Conservation (phyloP, 306 rosid genomes). For the Lupinus albus region DNA sequence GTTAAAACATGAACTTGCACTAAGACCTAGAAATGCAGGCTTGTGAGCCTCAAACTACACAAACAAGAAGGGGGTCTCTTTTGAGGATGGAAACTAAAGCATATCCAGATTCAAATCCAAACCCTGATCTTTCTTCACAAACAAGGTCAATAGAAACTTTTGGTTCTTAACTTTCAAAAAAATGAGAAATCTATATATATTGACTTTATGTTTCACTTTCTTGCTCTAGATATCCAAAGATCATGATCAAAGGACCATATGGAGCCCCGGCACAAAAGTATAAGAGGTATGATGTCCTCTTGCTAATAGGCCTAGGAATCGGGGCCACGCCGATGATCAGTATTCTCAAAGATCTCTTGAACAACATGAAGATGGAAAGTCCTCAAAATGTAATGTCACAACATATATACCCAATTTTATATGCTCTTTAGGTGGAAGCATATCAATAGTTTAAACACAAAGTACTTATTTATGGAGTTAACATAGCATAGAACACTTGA, state of each 20-base stretch:
- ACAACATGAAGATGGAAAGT: conserved; percentile 48
- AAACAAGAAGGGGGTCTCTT: conserved; percentile 60
- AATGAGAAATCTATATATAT: not conserved
- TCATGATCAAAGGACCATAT: conserved; percentile 81
- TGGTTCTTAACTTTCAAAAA: conserved; percentile 17
- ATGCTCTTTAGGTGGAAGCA: not conserved
- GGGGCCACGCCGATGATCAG: conserved; percentile 98
- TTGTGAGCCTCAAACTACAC: conserved; percentile 52
- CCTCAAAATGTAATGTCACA: conserved; percentile 47
- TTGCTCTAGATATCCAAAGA: conserved; percentile 64
- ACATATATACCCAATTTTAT: not conserved
- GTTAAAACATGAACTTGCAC: conserved; percentile 18
- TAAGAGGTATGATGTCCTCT: conserved; percentile 72
- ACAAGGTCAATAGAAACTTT: conserved; percentile 51
- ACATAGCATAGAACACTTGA: conserved; percentile 19
- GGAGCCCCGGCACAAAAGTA: conserved; percentile 95
- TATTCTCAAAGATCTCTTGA: conserved; percentile 76
- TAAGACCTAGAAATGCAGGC: conserved; percentile 59
- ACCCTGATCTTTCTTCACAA: conserved; percentile 30
- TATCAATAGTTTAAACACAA: not conserved
- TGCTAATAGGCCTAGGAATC: conserved; percentile 86
- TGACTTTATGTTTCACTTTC: conserved; percentile 27
- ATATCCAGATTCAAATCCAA: conserved; percentile 25
- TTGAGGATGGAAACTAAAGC: conserved; percentile 68
- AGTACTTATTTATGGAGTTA: conserved; percentile 1